These are phyloP conservation scores for Fonsecaea monophora DNA, from an alignment of 2,329 filamentous ascomycete genomes.

Conservation along the genomic window DNA sequence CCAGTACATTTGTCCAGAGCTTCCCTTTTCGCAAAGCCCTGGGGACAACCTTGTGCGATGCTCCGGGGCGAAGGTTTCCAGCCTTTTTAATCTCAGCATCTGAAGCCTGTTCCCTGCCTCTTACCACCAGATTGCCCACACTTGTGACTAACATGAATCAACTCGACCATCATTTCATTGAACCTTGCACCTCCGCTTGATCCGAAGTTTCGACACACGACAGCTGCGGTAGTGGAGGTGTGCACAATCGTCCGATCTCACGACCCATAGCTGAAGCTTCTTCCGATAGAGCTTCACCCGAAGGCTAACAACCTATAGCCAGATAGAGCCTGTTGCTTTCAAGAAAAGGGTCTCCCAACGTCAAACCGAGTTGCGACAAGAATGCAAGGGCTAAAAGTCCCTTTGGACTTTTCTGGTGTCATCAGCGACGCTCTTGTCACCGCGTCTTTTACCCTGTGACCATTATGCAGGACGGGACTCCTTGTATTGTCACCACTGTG, in stretches of 20 bases:
- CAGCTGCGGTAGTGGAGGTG: not conserved
- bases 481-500: not conserved
- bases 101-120: not conserved
- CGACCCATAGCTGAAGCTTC: not conserved
- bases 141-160: not conserved
- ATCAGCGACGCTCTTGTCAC: not conserved
- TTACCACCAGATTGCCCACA: not conserved
- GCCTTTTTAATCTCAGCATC: slow-evolving; percentile 2
- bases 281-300: not conserved
- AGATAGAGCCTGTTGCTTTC: not conserved
- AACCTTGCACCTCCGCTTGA: not conserved
- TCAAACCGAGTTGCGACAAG: not conserved
- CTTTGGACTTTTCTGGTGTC: not conserved
- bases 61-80: not conserved
- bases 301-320: not conserved
- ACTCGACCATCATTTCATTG: not conserved
- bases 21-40: not conserved
- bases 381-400: not conserved
- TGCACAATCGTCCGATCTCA: not conserved
- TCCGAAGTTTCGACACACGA: not conserved
- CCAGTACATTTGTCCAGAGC: not conserved
- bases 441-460: not conserved
- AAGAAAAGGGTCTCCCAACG: not conserved
- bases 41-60: not conserved
- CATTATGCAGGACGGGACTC: not conserved